These are phyloP conservation scores for Eremothecium gossypii DNA, from an alignment of 1,139 yeast species.

Conservation along the genomic window DNA sequence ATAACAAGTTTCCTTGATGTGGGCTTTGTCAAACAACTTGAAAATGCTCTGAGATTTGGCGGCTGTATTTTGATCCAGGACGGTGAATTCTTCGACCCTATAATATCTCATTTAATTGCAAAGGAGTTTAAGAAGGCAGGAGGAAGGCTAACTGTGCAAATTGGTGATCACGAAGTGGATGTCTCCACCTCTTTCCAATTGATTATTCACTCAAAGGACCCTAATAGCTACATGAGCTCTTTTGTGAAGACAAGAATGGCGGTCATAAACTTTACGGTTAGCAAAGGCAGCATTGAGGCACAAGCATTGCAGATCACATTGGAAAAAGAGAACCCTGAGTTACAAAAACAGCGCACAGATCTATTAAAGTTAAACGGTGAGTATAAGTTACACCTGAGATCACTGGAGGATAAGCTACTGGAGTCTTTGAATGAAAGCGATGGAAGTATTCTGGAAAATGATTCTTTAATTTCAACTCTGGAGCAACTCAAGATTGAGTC, in stretches of 20 bases:
- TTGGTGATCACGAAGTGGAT: constrained; percentile 62
- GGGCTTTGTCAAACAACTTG: constrained; percentile 61
- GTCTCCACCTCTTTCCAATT: constrained; percentile 55
- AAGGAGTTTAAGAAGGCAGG: constrained; percentile 58
- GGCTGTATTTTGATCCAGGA: constrained; percentile 63
- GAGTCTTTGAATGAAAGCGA: constrained; percentile 47
- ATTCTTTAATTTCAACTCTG: constrained; percentile 47
- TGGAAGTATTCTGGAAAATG: constrained; percentile 64
- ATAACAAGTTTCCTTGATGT: constrained; percentile 66
- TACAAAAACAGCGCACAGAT: constrained; percentile 49
- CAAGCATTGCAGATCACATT: constrained; percentile 55
- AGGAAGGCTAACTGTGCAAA: constrained; percentile 52
- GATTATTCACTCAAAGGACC: constrained; percentile 53
- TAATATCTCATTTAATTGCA: constrained; percentile 52
- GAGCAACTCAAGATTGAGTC: constrained; percentile 62
- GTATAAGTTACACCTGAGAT: constrained; percentile 45
- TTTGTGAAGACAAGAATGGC: constrained; percentile 55
- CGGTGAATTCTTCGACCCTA: constrained; percentile 73
- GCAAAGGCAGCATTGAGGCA: constrained; percentile 55
- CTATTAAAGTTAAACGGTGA: constrained; percentile 50
- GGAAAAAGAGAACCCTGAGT: constrained; percentile 51
- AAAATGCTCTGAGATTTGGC: constrained; percentile 79
- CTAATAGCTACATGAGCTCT: constrained; percentile 39
- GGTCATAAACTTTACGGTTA: constrained; percentile 61
- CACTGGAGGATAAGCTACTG: constrained; percentile 55